Conservation (phyloP, 176 grass and related monocot genomes). For the Aegilops umbellulata region DNA sequence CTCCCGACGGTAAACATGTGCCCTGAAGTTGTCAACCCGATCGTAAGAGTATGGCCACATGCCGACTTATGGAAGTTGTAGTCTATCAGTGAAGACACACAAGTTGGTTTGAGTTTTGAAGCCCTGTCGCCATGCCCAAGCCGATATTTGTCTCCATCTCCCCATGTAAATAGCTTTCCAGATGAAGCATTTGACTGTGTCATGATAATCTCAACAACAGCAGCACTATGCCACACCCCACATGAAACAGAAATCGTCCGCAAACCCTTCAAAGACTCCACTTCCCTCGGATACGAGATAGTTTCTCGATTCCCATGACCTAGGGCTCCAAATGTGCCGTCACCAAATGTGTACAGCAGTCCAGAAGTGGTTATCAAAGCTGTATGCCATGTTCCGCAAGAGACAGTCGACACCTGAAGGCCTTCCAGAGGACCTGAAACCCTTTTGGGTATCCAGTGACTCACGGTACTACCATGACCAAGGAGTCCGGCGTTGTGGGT, state of each 20-base stretch:
- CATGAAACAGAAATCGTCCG: constrained; percentile 91
- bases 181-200: constrained; percentile 85
- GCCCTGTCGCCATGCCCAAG: constrained; percentile 86
- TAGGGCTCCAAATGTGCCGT: constrained; percentile 80
- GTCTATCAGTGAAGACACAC: constrained; percentile 85
- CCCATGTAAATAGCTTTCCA: constrained; percentile 98
- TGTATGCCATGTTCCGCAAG: constrained; percentile 97
- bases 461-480: constrained; percentile 78
- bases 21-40: constrained; percentile 90
- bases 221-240: constrained; percentile 96
- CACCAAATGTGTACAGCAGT: constrained; percentile 90
- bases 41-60: constrained; percentile 92
- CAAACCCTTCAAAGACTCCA: constrained; percentile 84
- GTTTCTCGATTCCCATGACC: constrained; percentile 88
- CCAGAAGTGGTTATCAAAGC: constrained; percentile 74
- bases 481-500: constrained; percentile 88
- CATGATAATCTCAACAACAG: constrained; percentile 85
- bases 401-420: constrained; percentile 76
- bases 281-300: constrained; percentile 71
- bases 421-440: constrained; percentile 86
- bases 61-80: constrained; percentile 91
- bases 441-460: constrained; percentile 97
- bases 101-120: constrained; percentile 83
- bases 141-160: constrained; percentile 94
- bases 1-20: constrained; percentile 54